A percentile compares a stretch with the other conserved stretches of the same genome.
phyloP scores from a whole-genome alignment of 2,329 filamentous ascomycete genomes.

The Bipolaris cookei region DNA sequence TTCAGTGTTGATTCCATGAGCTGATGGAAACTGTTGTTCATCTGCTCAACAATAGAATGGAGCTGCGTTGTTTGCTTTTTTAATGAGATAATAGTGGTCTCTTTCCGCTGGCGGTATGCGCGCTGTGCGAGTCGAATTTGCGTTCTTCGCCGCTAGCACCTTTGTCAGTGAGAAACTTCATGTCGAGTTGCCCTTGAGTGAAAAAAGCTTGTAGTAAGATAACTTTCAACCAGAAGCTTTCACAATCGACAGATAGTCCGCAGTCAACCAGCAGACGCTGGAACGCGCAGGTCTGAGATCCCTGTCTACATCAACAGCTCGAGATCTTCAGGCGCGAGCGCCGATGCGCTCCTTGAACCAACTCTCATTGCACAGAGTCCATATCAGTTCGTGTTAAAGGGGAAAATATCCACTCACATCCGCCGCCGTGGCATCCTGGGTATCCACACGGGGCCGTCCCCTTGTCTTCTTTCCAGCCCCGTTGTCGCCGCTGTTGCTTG shows the following conservation, averaged over 20 bases:
- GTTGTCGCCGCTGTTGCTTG: constrained; percentile 34
- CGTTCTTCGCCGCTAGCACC: constrained; percentile 72
- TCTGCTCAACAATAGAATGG: constrained; percentile 72
- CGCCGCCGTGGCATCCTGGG: constrained; percentile 76
- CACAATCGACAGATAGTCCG: too few species aligned
- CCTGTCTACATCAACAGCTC: not conserved
- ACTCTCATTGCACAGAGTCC: not conserved
- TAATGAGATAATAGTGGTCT: constrained; percentile 76
- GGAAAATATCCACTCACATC: constrained; percentile 66
- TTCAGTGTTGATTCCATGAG: constrained; percentile 68
- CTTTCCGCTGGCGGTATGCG: constrained; percentile 84
- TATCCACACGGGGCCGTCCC: constrained; percentile 76
- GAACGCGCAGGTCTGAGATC: not conserved
- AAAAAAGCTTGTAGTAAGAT: not conserved
- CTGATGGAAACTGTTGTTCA: constrained; percentile 73
- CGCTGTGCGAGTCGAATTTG: constrained; percentile 87
- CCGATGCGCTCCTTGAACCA: not conserved
- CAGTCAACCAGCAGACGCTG: not conserved
- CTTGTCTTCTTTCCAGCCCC: constrained; percentile 61
- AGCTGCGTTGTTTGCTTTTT: constrained; percentile 73
- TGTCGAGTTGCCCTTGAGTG: not conserved
- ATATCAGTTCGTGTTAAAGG: not conserved
- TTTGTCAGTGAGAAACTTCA: constrained; percentile 16
- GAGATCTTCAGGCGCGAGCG: not conserved
- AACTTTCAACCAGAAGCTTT: not conserved